These are phyloP conservation scores for Trichoderma koningii DNA, from an alignment of 2,329 filamentous ascomycete species.

Conservation along the genomic window DNA sequence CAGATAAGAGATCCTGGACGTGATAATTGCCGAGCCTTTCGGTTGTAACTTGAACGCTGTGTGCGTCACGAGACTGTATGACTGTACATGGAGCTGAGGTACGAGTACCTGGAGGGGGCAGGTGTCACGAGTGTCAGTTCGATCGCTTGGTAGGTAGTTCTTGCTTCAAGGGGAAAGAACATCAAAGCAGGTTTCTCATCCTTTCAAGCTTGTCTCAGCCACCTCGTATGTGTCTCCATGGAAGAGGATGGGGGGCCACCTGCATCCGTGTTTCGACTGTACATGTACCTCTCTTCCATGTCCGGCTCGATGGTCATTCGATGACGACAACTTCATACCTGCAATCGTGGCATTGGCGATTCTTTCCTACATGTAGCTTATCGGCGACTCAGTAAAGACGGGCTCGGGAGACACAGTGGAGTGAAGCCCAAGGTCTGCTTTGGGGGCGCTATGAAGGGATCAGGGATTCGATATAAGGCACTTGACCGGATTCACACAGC, in stretches of 20 bases:
- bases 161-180: too few relatives aligned
- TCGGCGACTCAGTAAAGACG: not conserved
- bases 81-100: not conserved
- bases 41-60: too few relatives aligned
- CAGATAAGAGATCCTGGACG: conserved; percentile 9
- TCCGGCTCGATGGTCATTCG: not conserved
- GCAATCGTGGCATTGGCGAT: not conserved
- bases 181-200: too few relatives aligned
- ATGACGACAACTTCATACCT: not conserved
- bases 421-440: conserved; percentile 11
- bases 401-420: not conserved
- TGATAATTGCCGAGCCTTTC: not conserved
- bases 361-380: not conserved
- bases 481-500: conserved; percentile 20
- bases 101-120: too few relatives aligned
- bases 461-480: not conserved
- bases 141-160: too few relatives aligned
- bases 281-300: too few relatives aligned
- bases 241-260: too few relatives aligned
- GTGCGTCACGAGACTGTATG: not conserved
- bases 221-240: too few relatives aligned
- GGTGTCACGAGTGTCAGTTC: too few relatives aligned
- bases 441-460: conserved; percentile 11
- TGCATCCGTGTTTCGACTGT: too few relatives aligned
- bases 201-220: too few relatives aligned